Evolutionary conservation across 2,329 filamentous ascomycete species (phyloP).

Genomic region (Aureobasidium sp.): DNA sequence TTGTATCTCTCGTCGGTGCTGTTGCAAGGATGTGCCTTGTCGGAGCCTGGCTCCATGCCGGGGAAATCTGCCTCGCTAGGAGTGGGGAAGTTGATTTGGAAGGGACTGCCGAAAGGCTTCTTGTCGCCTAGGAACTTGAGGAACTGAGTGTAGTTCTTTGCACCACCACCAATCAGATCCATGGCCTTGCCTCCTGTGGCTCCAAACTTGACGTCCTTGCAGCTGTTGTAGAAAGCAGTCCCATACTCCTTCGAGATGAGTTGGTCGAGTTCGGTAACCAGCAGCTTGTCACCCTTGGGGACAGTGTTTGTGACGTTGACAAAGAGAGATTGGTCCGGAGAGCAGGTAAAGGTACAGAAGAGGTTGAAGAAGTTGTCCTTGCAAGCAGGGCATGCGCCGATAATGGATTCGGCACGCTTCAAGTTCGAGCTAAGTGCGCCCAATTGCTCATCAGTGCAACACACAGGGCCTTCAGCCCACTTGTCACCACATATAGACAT

Average conservation of each 20-base stretch:
- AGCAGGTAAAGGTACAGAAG: constrained; percentile 98
- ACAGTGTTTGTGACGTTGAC: constrained; percentile 75
- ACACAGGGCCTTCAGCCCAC: constrained; percentile 78
- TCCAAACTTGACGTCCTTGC: constrained; percentile 98
- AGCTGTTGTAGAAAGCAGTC: constrained; percentile 86
- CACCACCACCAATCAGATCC: constrained; percentile 90
- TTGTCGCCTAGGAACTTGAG: constrained; percentile 90
- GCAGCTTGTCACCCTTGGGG: constrained; percentile 49
- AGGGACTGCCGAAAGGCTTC: constrained; percentile 84
- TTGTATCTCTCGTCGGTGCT: constrained; percentile 76
- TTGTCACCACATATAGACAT: constrained; percentile 78
- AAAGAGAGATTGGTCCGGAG: constrained; percentile 90
- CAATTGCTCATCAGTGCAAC: constrained; percentile 76
- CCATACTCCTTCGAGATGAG: constrained; percentile 79
- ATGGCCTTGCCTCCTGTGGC: constrained; percentile 90
- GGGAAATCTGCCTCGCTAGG: constrained; percentile 51
- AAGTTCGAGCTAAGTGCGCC: constrained; percentile 75
- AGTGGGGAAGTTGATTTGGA: constrained; percentile 89
- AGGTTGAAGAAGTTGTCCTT: constrained; percentile 98
- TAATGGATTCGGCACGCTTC: constrained; percentile 77
- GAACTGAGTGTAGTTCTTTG: constrained; percentile 79
- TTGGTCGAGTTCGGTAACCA: constrained; percentile 88
- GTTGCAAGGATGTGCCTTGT: constrained; percentile 78
- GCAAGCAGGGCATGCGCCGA: constrained; percentile 91
- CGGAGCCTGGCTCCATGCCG: constrained; percentile 62